Evolutionary conservation across 2,329 filamentous ascomycete species (phyloP).

Genomic region (Chaetomiaceae sp.): DNA sequence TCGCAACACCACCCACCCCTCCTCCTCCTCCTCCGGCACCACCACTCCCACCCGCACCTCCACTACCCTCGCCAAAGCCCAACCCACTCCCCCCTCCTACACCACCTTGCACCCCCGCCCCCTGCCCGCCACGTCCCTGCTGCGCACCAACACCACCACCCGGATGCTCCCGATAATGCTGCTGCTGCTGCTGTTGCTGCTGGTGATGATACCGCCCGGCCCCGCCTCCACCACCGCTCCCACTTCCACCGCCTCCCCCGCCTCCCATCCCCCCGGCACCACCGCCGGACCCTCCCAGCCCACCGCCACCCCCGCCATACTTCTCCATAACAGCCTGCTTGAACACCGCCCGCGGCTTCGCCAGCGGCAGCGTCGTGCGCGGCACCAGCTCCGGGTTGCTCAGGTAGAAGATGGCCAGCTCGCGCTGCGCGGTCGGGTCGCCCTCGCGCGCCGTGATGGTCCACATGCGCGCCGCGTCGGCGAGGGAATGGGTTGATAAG

Average conservation of each 20-base stretch:
- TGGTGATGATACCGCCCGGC: slow-evolving; percentile 19
- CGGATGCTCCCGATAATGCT: slow-evolving; percentile 4
- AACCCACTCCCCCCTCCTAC: too few species aligned
- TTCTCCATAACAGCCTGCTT: slow-evolving; percentile 78
- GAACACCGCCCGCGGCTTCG: slow-evolving; percentile 81
- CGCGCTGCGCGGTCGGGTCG: slow-evolving; percentile 79
- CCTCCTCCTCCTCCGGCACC: slow-evolving; percentile 18
- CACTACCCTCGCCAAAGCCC: slow-evolving; percentile 34
- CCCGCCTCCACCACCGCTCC: too few species aligned
- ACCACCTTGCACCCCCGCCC: too few species aligned
- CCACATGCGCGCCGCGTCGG: slow-evolving; percentile 82
- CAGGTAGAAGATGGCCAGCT: slow-evolving; percentile 88
- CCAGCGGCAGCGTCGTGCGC: slow-evolving; percentile 75
- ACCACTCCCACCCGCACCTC: slow-evolving; percentile 25
- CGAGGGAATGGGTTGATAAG: slow-evolving; percentile 59
- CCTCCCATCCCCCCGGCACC: slow-evolving; percentile 13
- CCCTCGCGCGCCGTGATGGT: slow-evolving; percentile 92
- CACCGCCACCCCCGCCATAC: slow-evolving; percentile 42
- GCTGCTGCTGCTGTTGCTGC: slow-evolving; percentile 7
- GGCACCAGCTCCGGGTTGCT: slow-evolving; percentile 82
- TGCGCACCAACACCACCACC: not conserved
- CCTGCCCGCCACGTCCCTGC: too few species aligned
- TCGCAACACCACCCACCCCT: slow-evolving; percentile 22
- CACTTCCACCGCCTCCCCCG: not conserved
- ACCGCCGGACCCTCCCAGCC: too few species aligned